phyloP scores from a whole-genome alignment of 768 basidiomycete genomes.

The Serendipita indica region DNA sequence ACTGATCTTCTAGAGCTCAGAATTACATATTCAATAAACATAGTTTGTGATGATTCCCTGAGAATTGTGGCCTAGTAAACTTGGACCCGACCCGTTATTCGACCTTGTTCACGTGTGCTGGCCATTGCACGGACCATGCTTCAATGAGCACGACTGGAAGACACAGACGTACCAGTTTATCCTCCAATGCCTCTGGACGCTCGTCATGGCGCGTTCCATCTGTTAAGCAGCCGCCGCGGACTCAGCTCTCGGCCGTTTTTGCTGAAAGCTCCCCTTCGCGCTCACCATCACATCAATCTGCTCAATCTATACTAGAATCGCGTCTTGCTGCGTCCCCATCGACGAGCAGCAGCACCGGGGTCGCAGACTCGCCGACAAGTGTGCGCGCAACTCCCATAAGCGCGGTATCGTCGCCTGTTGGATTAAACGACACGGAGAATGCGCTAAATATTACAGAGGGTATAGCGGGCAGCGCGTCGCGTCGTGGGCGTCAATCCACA shows the following conservation, averaged over 20 bases:
- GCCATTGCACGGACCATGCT: background rate
- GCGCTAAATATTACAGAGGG: background rate
- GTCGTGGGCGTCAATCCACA: background rate
- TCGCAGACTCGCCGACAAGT: too few relatives aligned
- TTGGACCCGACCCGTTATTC: conserved; percentile 1
- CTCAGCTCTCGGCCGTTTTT: conserved; percentile 2
- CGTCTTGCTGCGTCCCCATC: background rate
- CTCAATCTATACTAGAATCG: background rate
- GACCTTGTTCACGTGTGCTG: background rate
- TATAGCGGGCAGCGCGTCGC: background rate
- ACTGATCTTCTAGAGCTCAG: too few relatives aligned
- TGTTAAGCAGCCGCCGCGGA: background rate
- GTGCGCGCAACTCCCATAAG: too few relatives aligned
- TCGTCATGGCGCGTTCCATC: conserved; percentile 5
- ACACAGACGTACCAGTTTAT: background rate
- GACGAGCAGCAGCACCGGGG: too few relatives aligned
- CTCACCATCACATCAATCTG: background rate
- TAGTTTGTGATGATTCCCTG: too few relatives aligned
- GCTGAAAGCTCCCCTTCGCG: background rate
- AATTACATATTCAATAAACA: too few relatives aligned
- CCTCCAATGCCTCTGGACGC: background rate
- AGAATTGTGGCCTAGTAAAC: too few relatives aligned
- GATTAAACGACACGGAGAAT: too few relatives aligned
- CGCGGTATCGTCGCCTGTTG: too few relatives aligned
- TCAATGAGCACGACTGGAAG: background rate